Evolutionary conservation across 768 basidiomycete species (phyloP), one percentile per base, ranked within the genome.

Genomic region (Calocera viscosa): DNA sequence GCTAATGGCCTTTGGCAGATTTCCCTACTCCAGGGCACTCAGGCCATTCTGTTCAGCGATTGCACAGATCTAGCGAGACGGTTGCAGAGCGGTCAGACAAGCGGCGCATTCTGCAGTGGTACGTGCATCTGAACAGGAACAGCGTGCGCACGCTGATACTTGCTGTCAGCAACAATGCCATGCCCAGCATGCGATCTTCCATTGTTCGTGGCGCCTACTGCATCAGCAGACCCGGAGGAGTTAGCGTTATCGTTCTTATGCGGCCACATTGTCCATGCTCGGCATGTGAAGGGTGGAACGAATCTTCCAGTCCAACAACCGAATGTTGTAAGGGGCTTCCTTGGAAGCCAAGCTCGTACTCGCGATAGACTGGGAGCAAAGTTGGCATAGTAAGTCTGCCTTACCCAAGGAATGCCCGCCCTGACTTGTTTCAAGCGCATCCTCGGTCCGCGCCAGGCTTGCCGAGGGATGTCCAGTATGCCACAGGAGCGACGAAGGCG

Each of bases 11-110:
- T 60, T 12, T 10, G 22, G 2, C 64, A 95, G 75, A 89, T 92
- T 28, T 94, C 92, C 10, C 77, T 99, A 11, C 79, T 98, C 64
- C 93, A 96, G 70, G 95, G 95, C 1, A 96, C 94, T 73, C 88
- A 91, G 76, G 84, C 83, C 2, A 91, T 98, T 64, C 75, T 98
- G 67, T 82, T 90, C 66, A 86, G 89, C 16, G 95, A 98, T 75
- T 88, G 88, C 70, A 81, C 84, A 0, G 82, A 84, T 47, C 82
- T 96, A 35, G 86, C 88, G 1, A 78, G 79, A 63, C 80, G 78
- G 68, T 77, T 97, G 67, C 87, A 91, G 70, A 80, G 75, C 63
- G 86, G 87, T 38, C 95, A 97, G 74, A 87, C 85, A 0, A 83
- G 82, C 39, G 93, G 94, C 0, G 90, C 90, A 71, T 84, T 89